Conservation (phyloP, 345 rosid genomes). For the Melastoma malabathricum region DNA sequence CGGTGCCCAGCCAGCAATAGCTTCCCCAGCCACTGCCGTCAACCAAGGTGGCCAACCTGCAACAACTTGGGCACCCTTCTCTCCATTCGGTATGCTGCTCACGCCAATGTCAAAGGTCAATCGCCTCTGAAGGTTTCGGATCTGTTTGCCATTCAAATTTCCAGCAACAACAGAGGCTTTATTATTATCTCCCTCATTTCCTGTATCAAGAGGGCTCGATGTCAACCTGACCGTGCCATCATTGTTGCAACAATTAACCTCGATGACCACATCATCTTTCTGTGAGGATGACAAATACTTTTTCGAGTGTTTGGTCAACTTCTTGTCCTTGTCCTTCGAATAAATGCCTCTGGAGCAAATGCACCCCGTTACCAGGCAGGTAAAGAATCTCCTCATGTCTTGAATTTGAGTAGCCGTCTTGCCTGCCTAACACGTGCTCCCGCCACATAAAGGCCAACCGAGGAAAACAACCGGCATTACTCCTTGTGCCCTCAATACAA, state of each 20-base stretch:
- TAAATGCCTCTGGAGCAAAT: constrained; percentile 62
- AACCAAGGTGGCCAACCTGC: constrained; percentile 99
- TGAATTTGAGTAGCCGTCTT: too few species aligned
- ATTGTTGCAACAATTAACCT: constrained; percentile 19
- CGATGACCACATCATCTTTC: constrained; percentile 21
- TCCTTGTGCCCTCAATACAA: too few species aligned
- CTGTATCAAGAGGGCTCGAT: constrained; percentile 16
- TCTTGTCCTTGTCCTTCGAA: constrained; percentile 19
- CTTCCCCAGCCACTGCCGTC: constrained; percentile 87
- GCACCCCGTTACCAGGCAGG: constrained; percentile 55
- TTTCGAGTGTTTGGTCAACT: constrained; percentile 21
- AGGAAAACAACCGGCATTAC: too few species aligned
- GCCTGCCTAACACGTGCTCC: too few species aligned
- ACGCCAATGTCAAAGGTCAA: constrained; percentile 18
- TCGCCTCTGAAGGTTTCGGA: constrained; percentile 21
- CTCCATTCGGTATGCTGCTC: constrained; percentile 38
- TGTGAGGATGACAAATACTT: constrained; percentile 18
- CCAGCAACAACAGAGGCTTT: background rate
- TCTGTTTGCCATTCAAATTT: constrained; percentile 10
- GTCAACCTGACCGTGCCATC: constrained; percentile 28
- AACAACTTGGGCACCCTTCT: constrained; percentile 55
- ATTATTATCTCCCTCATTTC: constrained; percentile 27
- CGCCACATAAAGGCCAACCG: too few species aligned
- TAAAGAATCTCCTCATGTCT: too few species aligned
- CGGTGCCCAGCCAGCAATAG: constrained; percentile 91